Percentiles rank a stretch among this genome's conserved stretches.
Conservation (phyloP, 1,284 basidiomycete species). For the Schizopora paradoxa region DNA sequence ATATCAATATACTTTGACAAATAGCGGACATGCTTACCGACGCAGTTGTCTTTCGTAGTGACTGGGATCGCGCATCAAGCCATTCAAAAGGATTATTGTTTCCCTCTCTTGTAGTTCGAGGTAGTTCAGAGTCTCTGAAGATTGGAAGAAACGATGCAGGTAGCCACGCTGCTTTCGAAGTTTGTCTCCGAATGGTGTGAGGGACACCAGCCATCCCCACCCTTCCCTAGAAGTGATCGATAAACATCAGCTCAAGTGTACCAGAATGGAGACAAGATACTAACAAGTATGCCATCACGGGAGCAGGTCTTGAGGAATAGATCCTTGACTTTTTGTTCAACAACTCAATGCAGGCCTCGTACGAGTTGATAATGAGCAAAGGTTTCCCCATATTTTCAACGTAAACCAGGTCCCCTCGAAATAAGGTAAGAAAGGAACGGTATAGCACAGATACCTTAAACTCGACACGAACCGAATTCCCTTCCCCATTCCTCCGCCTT, state of each 20-base stretch:
- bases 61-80: not conserved
- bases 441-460: no score
- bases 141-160: constrained; percentile 8
- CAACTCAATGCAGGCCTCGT: constrained; percentile 20
- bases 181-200: constrained; percentile 2
- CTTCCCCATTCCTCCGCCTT: no score
- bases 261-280: no score
- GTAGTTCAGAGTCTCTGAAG: constrained; percentile 1
- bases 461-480: no score
- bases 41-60: not conserved
- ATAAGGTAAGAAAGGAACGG: constrained; percentile 1
- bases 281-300: no score
- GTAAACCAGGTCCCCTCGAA: constrained; percentile 24
- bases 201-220: constrained; percentile 1
- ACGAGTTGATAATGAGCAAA: constrained; percentile 23
- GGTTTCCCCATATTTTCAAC: constrained; percentile 21
- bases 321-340: constrained; percentile 22
- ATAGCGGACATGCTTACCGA: not conserved
- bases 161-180: not conserved
- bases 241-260: no score
- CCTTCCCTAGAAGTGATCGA: constrained; percentile 1
- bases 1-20: not conserved
- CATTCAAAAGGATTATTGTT: not conserved
- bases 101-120: not conserved
- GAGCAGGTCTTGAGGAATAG: constrained; percentile 21